Percentiles rank a stretch among this genome's conserved stretches.
Evolutionary conservation across 176 grass and related monocot species (phyloP).

Genomic region (Chrysopogon serrulatus): DNA sequence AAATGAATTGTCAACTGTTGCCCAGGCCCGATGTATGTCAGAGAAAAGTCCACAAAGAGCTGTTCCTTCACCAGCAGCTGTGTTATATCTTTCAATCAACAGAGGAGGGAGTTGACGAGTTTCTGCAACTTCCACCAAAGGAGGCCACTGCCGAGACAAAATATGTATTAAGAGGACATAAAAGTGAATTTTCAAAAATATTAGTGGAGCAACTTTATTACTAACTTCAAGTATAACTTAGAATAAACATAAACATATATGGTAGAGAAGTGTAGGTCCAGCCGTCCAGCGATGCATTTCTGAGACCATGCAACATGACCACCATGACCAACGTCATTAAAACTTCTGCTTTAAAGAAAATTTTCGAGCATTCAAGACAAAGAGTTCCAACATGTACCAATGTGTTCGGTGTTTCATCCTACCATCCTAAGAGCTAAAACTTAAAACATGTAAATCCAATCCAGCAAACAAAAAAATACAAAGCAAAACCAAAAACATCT

Average conservation of each 20-base stretch:
- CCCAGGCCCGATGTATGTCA: slow-evolving; percentile 87
- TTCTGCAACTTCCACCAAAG: slow-evolving; percentile 87
- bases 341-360: neutral
- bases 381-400: neutral
- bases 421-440: neutral
- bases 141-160: slow-evolving; percentile 64
- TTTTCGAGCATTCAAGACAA: neutral
- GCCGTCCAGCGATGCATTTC: neutral
- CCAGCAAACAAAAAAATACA: neutral
- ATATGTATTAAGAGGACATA: neutral
- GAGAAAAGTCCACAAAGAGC: slow-evolving; percentile 91
- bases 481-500: neutral
- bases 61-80: slow-evolving; percentile 90
- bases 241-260: neutral
- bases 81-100: slow-evolving; percentile 92
- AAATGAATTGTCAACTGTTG: slow-evolving; percentile 94
- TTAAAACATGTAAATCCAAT: neutral
- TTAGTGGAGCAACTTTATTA: slow-evolving; percentile 1
- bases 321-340: neutral
- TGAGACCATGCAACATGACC: neutral
- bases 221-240: slow-evolving; percentile 18
- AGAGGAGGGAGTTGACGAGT: slow-evolving; percentile 72
- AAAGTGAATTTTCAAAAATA: neutral
- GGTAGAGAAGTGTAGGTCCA: slow-evolving; percentile 1
- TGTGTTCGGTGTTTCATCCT: neutral